Evolutionary conservation across 768 basidiomycete species (phyloP).

Genomic region (Dacryopinax spathularia): DNA sequence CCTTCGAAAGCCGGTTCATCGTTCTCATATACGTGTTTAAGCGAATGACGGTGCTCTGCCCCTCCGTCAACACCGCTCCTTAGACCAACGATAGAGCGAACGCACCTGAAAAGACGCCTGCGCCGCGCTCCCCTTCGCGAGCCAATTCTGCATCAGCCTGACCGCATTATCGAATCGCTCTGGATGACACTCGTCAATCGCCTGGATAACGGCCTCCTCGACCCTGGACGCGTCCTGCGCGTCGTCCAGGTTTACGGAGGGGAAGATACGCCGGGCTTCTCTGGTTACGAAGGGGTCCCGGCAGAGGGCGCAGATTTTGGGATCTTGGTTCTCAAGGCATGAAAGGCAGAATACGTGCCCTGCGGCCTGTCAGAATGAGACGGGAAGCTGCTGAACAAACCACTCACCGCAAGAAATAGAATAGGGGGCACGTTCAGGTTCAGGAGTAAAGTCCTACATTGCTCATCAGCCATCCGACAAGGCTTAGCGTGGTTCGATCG

Average conservation of each 20-base stretch:
- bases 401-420: neutral
- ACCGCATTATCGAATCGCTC: neutral
- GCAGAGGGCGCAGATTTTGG: neutral
- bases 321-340: neutral
- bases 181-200: neutral
- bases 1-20: neutral
- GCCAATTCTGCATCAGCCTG: neutral
- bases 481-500: too few species aligned
- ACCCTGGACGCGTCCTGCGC: neutral
- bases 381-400: too few species aligned
- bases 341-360: neutral
- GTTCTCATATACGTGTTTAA: neutral
- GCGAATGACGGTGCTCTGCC: neutral
- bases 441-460: neutral
- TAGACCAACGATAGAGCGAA: neutral
- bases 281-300: neutral
- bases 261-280: neutral
- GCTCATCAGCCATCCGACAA: neutral
- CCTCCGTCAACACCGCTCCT: neutral
- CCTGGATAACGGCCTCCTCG: neutral
- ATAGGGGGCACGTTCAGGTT: constrained; percentile 1
- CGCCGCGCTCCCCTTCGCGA: neutral
- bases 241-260: neutral
- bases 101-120: neutral
- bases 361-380: too few species aligned